Conservation (phyloP, 1,284 basidiomycete genomes). For the Ganoderma boninense region DNA sequence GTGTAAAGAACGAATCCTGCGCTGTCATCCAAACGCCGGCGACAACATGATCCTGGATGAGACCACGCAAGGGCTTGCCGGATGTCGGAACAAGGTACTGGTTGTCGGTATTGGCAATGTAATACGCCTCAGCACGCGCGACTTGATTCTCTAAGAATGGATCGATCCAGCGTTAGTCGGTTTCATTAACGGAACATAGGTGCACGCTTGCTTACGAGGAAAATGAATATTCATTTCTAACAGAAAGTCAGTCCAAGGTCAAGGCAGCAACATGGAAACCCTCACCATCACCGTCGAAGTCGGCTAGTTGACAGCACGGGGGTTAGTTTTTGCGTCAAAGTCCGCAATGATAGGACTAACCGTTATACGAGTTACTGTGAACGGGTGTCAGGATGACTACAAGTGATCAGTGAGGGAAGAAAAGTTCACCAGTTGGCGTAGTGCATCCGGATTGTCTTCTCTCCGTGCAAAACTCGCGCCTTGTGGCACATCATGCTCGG, state of each 20-base stretch:
- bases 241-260: constrained; percentile 28
- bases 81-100: constrained; percentile 99
- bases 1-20: constrained; percentile 93
- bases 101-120: constrained; percentile 98
- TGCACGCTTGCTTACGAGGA: constrained; percentile 73
- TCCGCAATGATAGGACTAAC: constrained; percentile 49
- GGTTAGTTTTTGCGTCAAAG: constrained; percentile 9
- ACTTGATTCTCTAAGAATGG: constrained; percentile 80
- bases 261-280: constrained; percentile 19
- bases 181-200: constrained; percentile 3
- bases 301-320: constrained; percentile 62
- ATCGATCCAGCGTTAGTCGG: constrained; percentile 19
- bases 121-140: constrained; percentile 92
- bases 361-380: constrained; percentile 95
- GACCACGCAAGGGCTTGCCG: constrained; percentile 95
- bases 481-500: constrained; percentile 99
- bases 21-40: constrained; percentile 99
- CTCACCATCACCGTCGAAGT: constrained; percentile 97
- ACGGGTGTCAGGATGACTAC: constrained; percentile 13
- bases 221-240: constrained; percentile 99
- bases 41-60: constrained; percentile 99
- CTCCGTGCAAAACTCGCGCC: constrained; percentile 91
- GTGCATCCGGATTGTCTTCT: constrained; percentile 99
- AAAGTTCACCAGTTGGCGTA: constrained; percentile 93
- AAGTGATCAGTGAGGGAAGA: neutral